phyloP scores from a whole-genome alignment of 1,284 basidiomycete genomes.

The Anthracocystis walkeri region DNA sequence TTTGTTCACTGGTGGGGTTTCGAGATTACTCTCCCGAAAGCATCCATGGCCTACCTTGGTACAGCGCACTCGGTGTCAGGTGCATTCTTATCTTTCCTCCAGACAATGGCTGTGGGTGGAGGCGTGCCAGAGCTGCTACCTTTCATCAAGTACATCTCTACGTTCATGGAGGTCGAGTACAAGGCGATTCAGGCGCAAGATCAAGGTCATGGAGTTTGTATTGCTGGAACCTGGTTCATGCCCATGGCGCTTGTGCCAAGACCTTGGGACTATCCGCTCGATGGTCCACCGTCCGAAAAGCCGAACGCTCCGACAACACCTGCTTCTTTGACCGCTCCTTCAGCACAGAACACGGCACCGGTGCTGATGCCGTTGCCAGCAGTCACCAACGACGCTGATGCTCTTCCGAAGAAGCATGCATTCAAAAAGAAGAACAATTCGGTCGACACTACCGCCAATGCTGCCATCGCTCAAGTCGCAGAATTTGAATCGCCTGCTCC shows the following conservation, averaged over 20 bases:
- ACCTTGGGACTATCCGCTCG: conserved; percentile 52
- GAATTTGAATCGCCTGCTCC: conserved; percentile 1
- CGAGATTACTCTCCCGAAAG: conserved; percentile 60
- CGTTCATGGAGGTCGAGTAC: conserved; percentile 64
- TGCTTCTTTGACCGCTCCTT: neutral
- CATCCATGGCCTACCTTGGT: conserved; percentile 57
- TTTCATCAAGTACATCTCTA: conserved; percentile 63
- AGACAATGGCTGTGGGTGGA: conserved; percentile 60
- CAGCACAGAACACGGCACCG: neutral
- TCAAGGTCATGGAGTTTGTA: conserved; percentile 54
- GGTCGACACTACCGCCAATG: neutral
- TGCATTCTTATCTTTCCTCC: conserved; percentile 57
- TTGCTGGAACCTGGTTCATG: conserved; percentile 64
- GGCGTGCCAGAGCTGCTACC: conserved; percentile 63
- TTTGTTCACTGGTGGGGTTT: conserved; percentile 68
- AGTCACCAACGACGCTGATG: neutral
- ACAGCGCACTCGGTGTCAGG: conserved; percentile 62
- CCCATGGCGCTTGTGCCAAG: conserved; percentile 53
- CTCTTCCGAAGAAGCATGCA: conserved; percentile 15
- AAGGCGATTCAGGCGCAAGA: conserved; percentile 59
- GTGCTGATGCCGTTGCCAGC: neutral
- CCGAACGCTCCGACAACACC: conserved; percentile 1
- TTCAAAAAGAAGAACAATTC: conserved; percentile 33
- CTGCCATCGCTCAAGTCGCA: conserved; percentile 1
- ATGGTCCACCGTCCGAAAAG: conserved; percentile 12